Evolutionary conservation across 2,329 filamentous ascomycete genomes (phyloP).

Genomic region (Talaromyces pinophilus): DNA sequence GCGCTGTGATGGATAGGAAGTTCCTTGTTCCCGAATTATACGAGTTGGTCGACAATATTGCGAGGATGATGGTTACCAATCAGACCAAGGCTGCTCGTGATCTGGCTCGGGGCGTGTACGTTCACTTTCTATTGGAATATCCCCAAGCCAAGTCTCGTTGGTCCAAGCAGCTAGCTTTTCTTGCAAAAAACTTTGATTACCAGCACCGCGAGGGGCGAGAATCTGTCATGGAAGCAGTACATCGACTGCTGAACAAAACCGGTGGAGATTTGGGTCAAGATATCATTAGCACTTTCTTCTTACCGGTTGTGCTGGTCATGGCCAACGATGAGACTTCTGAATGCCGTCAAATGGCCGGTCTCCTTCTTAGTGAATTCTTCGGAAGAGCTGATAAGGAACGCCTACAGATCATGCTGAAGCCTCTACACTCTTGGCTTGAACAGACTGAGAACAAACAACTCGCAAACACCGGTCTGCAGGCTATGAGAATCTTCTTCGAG

Average conservation of each 20-base stretch:
- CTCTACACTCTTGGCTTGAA: constrained; percentile 74
- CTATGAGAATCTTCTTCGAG: constrained; percentile 82
- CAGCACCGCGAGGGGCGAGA: constrained; percentile 83
- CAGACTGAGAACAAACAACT: constrained; percentile 72
- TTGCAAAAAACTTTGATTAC: constrained; percentile 89
- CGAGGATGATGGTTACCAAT: constrained; percentile 92
- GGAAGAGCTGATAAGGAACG: constrained; percentile 73
- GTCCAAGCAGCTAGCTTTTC: constrained; percentile 83
- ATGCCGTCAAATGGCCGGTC: constrained; percentile 78
- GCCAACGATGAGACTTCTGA: constrained; percentile 85
- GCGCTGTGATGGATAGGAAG: constrained; percentile 80
- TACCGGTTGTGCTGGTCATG: constrained; percentile 80
- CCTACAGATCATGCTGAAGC: constrained; percentile 66
- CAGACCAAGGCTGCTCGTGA: constrained; percentile 86
- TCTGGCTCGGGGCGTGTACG: constrained; percentile 82
- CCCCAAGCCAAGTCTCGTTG: constrained; percentile 88
- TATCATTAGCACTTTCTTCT: constrained; percentile 76
- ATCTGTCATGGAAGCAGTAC: constrained; percentile 89
- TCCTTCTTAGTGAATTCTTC: constrained; percentile 79
- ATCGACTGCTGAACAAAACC: constrained; percentile 82
- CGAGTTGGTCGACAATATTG: constrained; percentile 85
- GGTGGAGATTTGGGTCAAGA: constrained; percentile 80
- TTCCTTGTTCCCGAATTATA: constrained; percentile 86
- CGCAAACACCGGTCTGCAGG: constrained; percentile 72
- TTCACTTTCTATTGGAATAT: constrained; percentile 93